Evolutionary conservation across 1,284 basidiomycete genomes (phyloP).

Genomic region (Cutaneotrichosporon spelunceum): DNA sequence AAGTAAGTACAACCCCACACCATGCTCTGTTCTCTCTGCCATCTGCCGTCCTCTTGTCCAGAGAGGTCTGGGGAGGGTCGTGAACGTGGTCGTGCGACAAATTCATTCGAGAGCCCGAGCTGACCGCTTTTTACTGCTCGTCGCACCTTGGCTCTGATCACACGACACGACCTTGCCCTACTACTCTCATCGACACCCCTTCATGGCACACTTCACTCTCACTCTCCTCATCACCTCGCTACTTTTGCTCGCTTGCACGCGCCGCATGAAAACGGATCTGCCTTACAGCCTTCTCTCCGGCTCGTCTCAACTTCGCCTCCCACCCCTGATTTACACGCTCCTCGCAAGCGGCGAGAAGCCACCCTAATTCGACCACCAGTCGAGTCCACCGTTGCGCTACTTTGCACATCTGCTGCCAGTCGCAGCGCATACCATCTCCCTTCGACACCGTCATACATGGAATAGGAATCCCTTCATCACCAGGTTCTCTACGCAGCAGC

Average conservation of each 20-base stretch:
- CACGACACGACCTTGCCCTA: not conserved
- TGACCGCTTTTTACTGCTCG: not conserved
- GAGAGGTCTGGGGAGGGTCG: not conserved
- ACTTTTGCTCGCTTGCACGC: conserved; percentile 5
- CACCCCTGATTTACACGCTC: conserved; percentile 46
- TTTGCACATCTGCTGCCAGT: conserved; percentile 15
- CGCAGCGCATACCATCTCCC: conserved; percentile 12
- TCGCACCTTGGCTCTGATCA: not conserved
- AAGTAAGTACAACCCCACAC: conserved; percentile 31
- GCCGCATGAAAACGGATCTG: not conserved
- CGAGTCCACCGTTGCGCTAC: conserved; percentile 7
- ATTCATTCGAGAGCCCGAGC: not conserved
- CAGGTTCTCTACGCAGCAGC: not conserved
- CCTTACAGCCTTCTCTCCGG: conserved; percentile 36
- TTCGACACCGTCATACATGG: conserved; percentile 25
- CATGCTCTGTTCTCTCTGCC: not conserved
- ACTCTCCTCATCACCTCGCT: not conserved
- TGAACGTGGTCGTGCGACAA: conserved; percentile 1
- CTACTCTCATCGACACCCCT: no score
- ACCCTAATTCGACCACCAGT: conserved; percentile 41
- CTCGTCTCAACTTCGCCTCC: conserved; percentile 42
- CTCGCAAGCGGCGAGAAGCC: conserved; percentile 48
- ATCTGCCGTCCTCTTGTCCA: not conserved
- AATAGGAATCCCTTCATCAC: conserved; percentile 20
- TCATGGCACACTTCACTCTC: no score